phyloP scores from a whole-genome alignment of 345 rosid genomes.

The Rhodamnia rubescens region DNA sequence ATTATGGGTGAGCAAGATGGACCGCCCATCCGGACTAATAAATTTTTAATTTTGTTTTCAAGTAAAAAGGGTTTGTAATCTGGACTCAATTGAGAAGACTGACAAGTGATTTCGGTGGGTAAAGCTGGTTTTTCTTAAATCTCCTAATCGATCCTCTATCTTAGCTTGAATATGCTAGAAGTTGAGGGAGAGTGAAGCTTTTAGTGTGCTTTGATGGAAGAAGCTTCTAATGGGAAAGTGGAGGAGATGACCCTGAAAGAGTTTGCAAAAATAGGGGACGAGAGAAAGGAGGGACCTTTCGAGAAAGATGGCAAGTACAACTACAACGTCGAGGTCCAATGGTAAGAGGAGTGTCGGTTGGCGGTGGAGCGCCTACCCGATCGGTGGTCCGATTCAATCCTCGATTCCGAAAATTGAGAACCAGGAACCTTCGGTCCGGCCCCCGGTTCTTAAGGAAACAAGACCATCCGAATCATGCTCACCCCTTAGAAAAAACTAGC shows the following conservation, averaged over 20 bases:
- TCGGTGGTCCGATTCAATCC: too few relatives aligned
- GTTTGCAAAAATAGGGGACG: background rate
- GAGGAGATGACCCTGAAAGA: background rate
- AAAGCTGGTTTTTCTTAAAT: background rate
- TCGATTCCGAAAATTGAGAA: too few relatives aligned
- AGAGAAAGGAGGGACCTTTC: background rate
- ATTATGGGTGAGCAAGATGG: too few relatives aligned
- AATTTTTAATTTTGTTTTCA: too few relatives aligned
- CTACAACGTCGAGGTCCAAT: background rate
- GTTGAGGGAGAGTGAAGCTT: background rate
- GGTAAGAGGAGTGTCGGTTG: background rate
- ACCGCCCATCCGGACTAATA: too few relatives aligned
- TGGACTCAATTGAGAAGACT: background rate
- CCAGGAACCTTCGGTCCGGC: too few relatives aligned
- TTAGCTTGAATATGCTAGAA: background rate
- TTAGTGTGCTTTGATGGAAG: background rate
- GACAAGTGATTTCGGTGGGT: background rate
- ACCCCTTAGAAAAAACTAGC: too few relatives aligned
- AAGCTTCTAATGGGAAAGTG: constrained; percentile 1
- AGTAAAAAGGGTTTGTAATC: background rate
- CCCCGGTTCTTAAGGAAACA: too few relatives aligned
- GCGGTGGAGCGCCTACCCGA: background rate
- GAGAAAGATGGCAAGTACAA: background rate
- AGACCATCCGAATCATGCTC: too few relatives aligned
- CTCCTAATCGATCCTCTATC: background rate